Evolutionary conservation across 2,329 filamentous ascomycete species (phyloP).

Genomic region (Colletotrichum nymphaeae): DNA sequence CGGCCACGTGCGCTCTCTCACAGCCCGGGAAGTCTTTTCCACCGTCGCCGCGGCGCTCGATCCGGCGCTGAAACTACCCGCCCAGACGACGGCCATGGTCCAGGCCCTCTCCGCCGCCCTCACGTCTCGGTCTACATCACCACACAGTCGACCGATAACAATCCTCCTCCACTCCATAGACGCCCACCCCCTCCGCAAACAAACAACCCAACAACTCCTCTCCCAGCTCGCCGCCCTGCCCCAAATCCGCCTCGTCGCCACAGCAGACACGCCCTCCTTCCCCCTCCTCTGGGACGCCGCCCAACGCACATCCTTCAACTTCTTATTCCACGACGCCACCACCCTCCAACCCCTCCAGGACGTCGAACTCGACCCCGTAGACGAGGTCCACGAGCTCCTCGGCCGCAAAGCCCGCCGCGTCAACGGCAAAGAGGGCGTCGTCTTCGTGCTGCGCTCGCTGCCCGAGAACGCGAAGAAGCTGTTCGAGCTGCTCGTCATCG

Average conservation of each 20-base stretch:
- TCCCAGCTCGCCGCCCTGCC: slow-evolving; percentile 81
- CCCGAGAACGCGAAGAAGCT: slow-evolving; percentile 92
- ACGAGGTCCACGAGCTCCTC: slow-evolving; percentile 89
- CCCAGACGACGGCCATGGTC: slow-evolving; percentile 76
- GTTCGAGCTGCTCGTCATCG: slow-evolving; percentile 85
- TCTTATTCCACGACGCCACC: slow-evolving; percentile 93
- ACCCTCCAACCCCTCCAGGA: slow-evolving; percentile 80
- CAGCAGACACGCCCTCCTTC: slow-evolving; percentile 89
- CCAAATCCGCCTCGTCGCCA: slow-evolving; percentile 78
- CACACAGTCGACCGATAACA: slow-evolving; percentile 59
- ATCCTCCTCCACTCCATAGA: slow-evolving; percentile 91
- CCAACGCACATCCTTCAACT: slow-evolving; percentile 84
- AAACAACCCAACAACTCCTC: slow-evolving; percentile 76
- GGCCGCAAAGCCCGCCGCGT: slow-evolving; percentile 83
- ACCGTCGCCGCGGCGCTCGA: slow-evolving; percentile 75
- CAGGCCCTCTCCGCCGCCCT: slow-evolving; percentile 74
- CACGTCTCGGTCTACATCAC: slow-evolving; percentile 49
- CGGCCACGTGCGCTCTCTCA: slow-evolving; percentile 78
- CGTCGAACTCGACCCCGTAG: slow-evolving; percentile 82
- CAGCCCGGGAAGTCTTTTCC: slow-evolving; percentile 75
- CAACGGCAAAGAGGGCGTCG: slow-evolving; percentile 90
- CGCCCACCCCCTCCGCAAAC: slow-evolving; percentile 78
- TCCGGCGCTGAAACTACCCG: slow-evolving; percentile 59
- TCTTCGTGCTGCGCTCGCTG: slow-evolving; percentile 88
- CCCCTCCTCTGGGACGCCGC: slow-evolving; percentile 89